Evolutionary conservation across 2,329 filamentous ascomycete species (phyloP).

Genomic region (Fusarium penzigii): DNA sequence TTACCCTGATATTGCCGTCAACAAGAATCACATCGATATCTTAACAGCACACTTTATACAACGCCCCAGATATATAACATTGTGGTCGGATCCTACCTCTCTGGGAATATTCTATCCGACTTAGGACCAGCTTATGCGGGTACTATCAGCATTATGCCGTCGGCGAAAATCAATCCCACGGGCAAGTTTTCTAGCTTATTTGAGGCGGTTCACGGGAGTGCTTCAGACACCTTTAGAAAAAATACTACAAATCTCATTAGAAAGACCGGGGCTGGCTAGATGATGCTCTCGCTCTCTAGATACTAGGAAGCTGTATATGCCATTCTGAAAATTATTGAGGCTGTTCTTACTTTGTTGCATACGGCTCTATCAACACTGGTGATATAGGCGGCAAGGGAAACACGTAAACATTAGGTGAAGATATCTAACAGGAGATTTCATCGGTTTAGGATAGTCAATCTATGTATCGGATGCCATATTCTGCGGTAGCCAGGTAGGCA

Average conservation of each 20-base stretch:
- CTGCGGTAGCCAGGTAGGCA: too few relatives aligned
- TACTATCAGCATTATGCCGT: slow-evolving; percentile 72
- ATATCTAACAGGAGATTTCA: slow-evolving; percentile 20
- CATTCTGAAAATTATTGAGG: slow-evolving; percentile 62
- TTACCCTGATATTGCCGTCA: slow-evolving; percentile 59
- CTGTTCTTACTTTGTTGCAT: slow-evolving; percentile 54
- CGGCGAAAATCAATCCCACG: slow-evolving; percentile 65
- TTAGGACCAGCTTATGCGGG: slow-evolving; percentile 70
- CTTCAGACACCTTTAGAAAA: slow-evolving; percentile 72
- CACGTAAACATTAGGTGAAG: slow-evolving; percentile 23
- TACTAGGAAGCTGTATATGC: slow-evolving; percentile 44
- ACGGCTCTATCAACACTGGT: slow-evolving; percentile 30
- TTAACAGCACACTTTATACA: slow-evolving; percentile 66
- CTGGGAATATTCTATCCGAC: slow-evolving; percentile 70
- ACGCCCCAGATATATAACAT: slow-evolving; percentile 62
- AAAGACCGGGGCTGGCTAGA: slow-evolving; percentile 69
- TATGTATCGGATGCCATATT: too few relatives aligned
- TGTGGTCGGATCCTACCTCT: slow-evolving; percentile 64
- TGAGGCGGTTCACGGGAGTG: slow-evolving; percentile 69
- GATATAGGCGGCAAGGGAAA: slow-evolving; percentile 33
- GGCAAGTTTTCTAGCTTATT: slow-evolving; percentile 56
- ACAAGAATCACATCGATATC: slow-evolving; percentile 69
- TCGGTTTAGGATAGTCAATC: not conserved
- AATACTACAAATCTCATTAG: slow-evolving; percentile 75
- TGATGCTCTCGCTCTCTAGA: slow-evolving; percentile 48